Percentiles rank a stretch among this genome's conserved stretches.
phyloP scores from a whole-genome alignment of 352 stramenopile genomes.

The Globisporangium ultimum region DNA sequence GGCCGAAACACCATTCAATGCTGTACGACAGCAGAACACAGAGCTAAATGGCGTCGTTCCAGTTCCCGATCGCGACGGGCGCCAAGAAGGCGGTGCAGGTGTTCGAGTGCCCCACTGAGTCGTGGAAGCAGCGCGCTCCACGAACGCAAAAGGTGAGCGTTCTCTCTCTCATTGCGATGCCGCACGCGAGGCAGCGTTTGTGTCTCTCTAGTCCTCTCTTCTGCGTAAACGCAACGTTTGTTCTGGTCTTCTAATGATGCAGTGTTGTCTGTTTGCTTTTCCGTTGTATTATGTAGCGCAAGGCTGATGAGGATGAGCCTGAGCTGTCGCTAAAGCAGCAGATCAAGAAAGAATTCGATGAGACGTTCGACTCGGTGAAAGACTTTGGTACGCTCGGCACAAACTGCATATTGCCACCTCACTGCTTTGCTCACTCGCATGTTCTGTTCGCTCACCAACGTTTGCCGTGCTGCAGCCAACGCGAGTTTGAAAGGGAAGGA shows the following conservation, averaged over 20 bases:
- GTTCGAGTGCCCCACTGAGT: slow-evolving; percentile 69
- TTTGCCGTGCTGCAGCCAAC: slow-evolving; percentile 23
- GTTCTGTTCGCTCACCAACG: background rate
- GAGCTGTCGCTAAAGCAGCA: slow-evolving; percentile 59
- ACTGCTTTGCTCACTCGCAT: too few relatives aligned
- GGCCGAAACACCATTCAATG: background rate
- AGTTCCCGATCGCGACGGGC: slow-evolving; percentile 70
- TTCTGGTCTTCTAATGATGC: background rate
- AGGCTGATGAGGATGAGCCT: slow-evolving; percentile 21
- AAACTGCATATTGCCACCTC: too few relatives aligned
- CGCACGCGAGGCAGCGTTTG: background rate
- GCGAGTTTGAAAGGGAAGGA: slow-evolving; percentile 73
- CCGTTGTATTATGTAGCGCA: slow-evolving; percentile 12
- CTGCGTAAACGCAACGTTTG: background rate
- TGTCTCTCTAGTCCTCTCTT: background rate
- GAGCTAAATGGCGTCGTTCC: slow-evolving; percentile 36
- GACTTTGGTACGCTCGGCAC: slow-evolving; percentile 43
- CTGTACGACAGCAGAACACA: background rate
- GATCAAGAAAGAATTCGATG: slow-evolving; percentile 76
- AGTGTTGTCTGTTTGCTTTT: slow-evolving; percentile 6
- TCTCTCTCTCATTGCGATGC: slow-evolving; percentile 1
- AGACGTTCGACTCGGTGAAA: slow-evolving; percentile 67
- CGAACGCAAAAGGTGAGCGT: slow-evolving; percentile 22
- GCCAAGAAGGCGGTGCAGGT: slow-evolving; percentile 79
- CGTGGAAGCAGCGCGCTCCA: slow-evolving; percentile 58